Evolutionary conservation across 2,329 filamentous ascomycete genomes (phyloP).

Genomic region (Drechslera avenae): DNA sequence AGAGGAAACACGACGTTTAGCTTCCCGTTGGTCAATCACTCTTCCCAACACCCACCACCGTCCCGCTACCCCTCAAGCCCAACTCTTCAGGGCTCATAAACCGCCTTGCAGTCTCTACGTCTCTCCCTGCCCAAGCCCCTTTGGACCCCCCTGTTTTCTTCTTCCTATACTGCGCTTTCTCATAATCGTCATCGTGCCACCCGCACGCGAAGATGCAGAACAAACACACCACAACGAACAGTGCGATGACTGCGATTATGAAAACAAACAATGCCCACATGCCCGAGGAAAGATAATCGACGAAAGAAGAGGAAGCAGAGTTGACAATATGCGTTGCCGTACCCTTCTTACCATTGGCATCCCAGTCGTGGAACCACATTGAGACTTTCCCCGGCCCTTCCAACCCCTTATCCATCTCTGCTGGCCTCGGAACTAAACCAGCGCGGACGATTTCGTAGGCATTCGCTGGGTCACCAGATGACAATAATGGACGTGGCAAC

Average conservation of each 20-base stretch:
- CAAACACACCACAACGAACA: conserved; percentile 35
- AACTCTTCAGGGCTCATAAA: conserved; percentile 38
- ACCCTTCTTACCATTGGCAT: conserved; percentile 36
- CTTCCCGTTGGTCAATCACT: conserved; percentile 30
- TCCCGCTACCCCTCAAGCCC: conserved; percentile 30
- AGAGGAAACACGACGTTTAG: too few species aligned
- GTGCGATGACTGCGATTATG: conserved; percentile 24
- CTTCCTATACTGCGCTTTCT: conserved; percentile 35
- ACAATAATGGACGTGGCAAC: conserved; percentile 30
- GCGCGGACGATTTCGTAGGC: conserved; percentile 36
- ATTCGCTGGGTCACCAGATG: conserved; percentile 22
- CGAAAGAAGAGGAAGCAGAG: conserved; percentile 10
- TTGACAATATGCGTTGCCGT: conserved; percentile 29
- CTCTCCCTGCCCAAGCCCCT: conserved; percentile 14
- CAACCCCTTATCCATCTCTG: neutral
- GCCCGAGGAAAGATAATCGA: conserved; percentile 29
- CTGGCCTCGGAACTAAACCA: conserved; percentile 16
- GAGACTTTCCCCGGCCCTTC: conserved; percentile 4
- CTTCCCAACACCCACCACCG: conserved; percentile 41
- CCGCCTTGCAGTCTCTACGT: conserved; percentile 30
- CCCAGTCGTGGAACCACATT: conserved; percentile 41
- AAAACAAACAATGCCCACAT: conserved; percentile 35
- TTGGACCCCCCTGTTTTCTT: conserved; percentile 15
- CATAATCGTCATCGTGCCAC: conserved; percentile 35
- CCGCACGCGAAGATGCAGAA: conserved; percentile 35